Evolutionary conservation across 2,329 filamentous ascomycete genomes (phyloP).

Genomic region (Penicillium sumatraense): DNA sequence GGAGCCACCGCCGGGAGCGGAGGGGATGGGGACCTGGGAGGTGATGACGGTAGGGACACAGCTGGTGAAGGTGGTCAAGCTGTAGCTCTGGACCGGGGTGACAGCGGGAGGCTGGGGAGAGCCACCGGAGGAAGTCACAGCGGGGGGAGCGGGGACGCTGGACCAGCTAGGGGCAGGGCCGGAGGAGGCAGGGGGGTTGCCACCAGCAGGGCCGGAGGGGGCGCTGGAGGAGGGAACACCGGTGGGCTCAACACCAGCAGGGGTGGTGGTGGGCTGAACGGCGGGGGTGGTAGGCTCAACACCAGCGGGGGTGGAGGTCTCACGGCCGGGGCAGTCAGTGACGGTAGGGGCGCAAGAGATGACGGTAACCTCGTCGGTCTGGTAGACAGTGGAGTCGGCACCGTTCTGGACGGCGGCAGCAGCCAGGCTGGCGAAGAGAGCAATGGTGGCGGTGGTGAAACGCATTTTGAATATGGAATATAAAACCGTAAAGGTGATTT

Average conservation of each 20-base stretch:
- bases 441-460: slow-evolving; percentile 47
- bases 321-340: slow-evolving; percentile 59
- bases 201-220: slow-evolving; percentile 13
- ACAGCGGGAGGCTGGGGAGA: slow-evolving; percentile 15
- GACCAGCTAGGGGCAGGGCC: slow-evolving; percentile 20
- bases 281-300: slow-evolving; percentile 22
- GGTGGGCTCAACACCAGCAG: slow-evolving; percentile 23
- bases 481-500: slow-evolving; percentile 40
- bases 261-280: slow-evolving; percentile 10
- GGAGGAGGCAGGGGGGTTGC: slow-evolving; percentile 7
- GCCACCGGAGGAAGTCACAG: slow-evolving; percentile 7
- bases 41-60: slow-evolving; percentile 35
- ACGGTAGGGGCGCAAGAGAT: slow-evolving; percentile 65
- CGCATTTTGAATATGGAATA: slow-evolving; percentile 46
- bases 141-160: slow-evolving; percentile 11
- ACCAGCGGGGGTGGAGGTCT: slow-evolving; percentile 12
- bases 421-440: slow-evolving; percentile 47
- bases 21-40: slow-evolving; percentile 21
- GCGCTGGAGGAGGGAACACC: slow-evolving; percentile 2
- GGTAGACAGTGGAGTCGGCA: slow-evolving; percentile 56
- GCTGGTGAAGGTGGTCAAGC: slow-evolving; percentile 32
- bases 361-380: slow-evolving; percentile 64
- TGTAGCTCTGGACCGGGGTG: slow-evolving; percentile 17
- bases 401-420: slow-evolving; percentile 43
- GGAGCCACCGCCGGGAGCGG: slow-evolving; percentile 11